Percentiles rank a stretch among this genome's conserved stretches.
Conservation (phyloP, 2,329 filamentous ascomycete species). For the Fusarium aywerte region DNA sequence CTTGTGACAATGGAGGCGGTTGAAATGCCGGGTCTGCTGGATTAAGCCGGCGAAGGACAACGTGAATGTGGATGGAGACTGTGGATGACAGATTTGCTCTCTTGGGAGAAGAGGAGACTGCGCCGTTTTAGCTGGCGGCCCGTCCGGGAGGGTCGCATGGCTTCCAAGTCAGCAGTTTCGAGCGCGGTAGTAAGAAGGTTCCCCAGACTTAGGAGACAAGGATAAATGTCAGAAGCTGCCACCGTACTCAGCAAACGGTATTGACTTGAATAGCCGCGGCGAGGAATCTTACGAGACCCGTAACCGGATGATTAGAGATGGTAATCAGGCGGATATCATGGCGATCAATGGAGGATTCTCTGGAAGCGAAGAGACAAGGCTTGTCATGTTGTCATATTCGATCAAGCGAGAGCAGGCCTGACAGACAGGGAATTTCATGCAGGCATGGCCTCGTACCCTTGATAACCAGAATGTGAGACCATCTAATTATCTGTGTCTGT, state of each 20-base stretch:
- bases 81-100: slow-evolving; percentile 3
- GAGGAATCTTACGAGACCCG: slow-evolving; percentile 18
- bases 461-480: slow-evolving; percentile 31
- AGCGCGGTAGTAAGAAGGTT: slow-evolving; percentile 13
- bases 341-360: slow-evolving; percentile 35
- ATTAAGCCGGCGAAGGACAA: slow-evolving; percentile 37
- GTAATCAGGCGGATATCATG: slow-evolving; percentile 25
- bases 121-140: slow-evolving; percentile 20
- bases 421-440: slow-evolving; percentile 17
- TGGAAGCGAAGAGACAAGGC: slow-evolving; percentile 23
- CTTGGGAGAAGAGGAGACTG: slow-evolving; percentile 15
- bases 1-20: slow-evolving; percentile 20
- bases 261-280: slow-evolving; percentile 3
- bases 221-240: not conserved
- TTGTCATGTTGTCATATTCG: slow-evolving; percentile 36
- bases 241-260: not conserved
- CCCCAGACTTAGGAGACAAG: slow-evolving; percentile 6
- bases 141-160: slow-evolving; percentile 38
- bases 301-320: slow-evolving; percentile 41
- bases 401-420: slow-evolving; percentile 6
- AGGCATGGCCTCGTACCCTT: slow-evolving; percentile 22
- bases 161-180: slow-evolving; percentile 43
- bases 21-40: slow-evolving; percentile 34
- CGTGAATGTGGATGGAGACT: slow-evolving; percentile 9
- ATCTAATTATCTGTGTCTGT: slow-evolving; percentile 40